Conservation (phyloP, 495 filamentous ascomycete species). For the Annulohypoxylon stygium region DNA sequence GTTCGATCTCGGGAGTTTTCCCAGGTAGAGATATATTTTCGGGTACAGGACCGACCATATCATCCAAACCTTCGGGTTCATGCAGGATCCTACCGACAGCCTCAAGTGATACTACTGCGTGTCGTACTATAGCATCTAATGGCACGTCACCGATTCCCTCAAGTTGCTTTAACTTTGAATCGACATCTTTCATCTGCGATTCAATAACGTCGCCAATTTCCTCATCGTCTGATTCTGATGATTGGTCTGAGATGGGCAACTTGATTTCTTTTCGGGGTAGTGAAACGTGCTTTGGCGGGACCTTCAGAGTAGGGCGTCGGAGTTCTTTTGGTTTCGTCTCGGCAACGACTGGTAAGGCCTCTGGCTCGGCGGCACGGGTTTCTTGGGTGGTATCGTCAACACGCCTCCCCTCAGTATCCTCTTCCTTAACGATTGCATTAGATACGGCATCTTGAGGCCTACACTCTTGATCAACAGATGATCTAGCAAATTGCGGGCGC, state of each 20-base stretch:
- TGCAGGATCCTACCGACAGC: slow-evolving; percentile 53
- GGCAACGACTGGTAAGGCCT: background rate
- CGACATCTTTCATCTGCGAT: slow-evolving; percentile 57
- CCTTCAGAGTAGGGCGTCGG: slow-evolving; percentile 37
- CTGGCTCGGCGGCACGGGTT: background rate
- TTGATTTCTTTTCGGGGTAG: slow-evolving; percentile 50
- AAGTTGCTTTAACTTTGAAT: slow-evolving; percentile 58
- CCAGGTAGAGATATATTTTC: slow-evolving; percentile 46
- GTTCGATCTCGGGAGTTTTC: slow-evolving; percentile 54
- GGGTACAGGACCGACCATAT: slow-evolving; percentile 54
- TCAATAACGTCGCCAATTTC: slow-evolving; percentile 66
- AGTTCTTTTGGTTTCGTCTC: slow-evolving; percentile 25
- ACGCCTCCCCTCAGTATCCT: slow-evolving; percentile 22
- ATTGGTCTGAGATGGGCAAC: slow-evolving; percentile 49
- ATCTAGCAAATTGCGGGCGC: slow-evolving; percentile 56
- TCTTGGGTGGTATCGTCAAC: slow-evolving; percentile 9
- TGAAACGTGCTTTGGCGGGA: slow-evolving; percentile 37
- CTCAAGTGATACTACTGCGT: slow-evolving; percentile 52
- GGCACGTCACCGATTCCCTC: slow-evolving; percentile 50
- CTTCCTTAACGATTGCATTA: slow-evolving; percentile 15
- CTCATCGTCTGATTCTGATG: slow-evolving; percentile 65
- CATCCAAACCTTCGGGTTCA: slow-evolving; percentile 49
- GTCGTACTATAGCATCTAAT: slow-evolving; percentile 47
- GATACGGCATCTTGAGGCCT: slow-evolving; percentile 36
- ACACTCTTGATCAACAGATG: slow-evolving; percentile 55